Base-by-base conservation (phyloP, 345 rosid species). In the Garcia nutans region DNA sequence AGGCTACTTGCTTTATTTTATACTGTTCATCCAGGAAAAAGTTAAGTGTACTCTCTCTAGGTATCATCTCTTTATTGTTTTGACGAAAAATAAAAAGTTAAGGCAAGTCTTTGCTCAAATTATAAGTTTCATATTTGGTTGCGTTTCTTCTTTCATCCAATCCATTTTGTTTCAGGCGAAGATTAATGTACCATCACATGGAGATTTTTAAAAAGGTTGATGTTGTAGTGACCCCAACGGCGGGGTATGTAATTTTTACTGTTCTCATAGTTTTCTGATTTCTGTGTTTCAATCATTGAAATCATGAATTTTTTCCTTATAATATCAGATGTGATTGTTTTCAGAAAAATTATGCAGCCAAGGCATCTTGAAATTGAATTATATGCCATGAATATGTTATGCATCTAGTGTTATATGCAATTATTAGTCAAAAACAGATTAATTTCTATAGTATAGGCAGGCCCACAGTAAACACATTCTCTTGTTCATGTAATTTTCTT, bases 181-280 rank as follows among this genome's bases (percentile, higher is more conserved):
- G 98, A 85, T 24, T 87, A 68, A 93, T 91, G 98, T 70, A 87
- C 81, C 78, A 87, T 83, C 92, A 82, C 83, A 79, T 91, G 95
- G 91, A 91, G 84, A 91, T 93, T 74, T 93, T 93, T 88, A 88
- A 88, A 82, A 88, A 86, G 77, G 97, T 78, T 73, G 95, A 93
- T 82, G 87, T 91, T 82, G 89, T 91, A 67, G 95, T 93, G 61
- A 93, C 97, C 49, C 98, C 98, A 70, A 90, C 97, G 59, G 84
- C 95, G 19, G 98, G 91, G 90, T 93, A 85, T 9, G 91, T 70
- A 49, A 52, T 52, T 17, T 60, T 61, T 55, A 9, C 49, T 68
- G 62, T 58, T 72, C 23, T 33, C 52, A 8, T 7, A 8, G 37
- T 50, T 63, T 10, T 10, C n/a, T 50, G 24, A 37, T 63, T 10